Evolutionary conservation across 2,329 filamentous ascomycete genomes (phyloP), one percentile per base, ranked within the genome.

Genomic region (Penicillium oxalicum): DNA sequence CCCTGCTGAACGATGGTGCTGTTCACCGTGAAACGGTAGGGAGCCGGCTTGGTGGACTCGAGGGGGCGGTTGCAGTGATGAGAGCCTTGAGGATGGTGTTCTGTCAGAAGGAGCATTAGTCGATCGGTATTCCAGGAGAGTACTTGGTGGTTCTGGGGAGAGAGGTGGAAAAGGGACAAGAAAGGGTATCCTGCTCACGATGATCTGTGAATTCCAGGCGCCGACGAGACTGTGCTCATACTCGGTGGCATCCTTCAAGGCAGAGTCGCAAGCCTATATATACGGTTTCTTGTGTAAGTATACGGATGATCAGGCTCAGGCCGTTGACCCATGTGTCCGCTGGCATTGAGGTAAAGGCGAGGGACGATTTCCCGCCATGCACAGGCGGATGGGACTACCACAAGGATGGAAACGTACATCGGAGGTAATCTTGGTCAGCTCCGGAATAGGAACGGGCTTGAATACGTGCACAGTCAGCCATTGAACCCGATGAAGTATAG

Each of bases 21-120:
- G 79, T 95, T 97, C 74, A 95, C 90, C 60, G 90, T 88, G 74
- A 91, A 97, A 73, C 97, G 97, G 81, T 84, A 95, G 4, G 87
- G 85, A 26, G 80, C 65, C 11, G 72, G 59, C 4, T 65, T 59
- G 36, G 63, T 57, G 37, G 63, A 52, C 24, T 66, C 62, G 42
- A 58, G 25, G 70, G 65, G 26, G 68, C 63, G 34, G 71, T 72
- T 40, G 71, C 71, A 47, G 63, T 48, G 51, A 74, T 69, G 53
- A 74, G 65, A 37, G 67, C 59, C 55, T 71, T 65, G 40, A 73
- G 63, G 53, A 71, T 62, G 50, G 63, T 58, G 54, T 69, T 71
- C 71, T 73, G 28, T 9, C 4, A 4, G 2, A 18, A 11, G 6
- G 27, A 44, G 45, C 40, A 43, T 46, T n/a, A 6, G 18, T 45